Evolutionary conservation across 2,329 filamentous ascomycete species (phyloP).

Genomic region (Penicillium expansum): DNA sequence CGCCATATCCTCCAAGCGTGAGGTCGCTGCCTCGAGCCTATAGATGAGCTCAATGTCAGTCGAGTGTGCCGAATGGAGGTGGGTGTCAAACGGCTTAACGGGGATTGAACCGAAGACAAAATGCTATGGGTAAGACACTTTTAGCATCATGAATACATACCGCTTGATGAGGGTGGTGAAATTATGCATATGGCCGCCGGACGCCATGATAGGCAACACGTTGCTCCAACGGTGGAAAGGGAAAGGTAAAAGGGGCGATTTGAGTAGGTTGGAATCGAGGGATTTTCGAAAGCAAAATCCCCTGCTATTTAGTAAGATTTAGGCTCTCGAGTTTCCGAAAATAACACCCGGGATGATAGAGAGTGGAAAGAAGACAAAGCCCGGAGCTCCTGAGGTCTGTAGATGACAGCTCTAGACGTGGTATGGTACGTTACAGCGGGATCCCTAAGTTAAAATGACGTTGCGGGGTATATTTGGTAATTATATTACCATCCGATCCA

Average conservation of each 20-base stretch:
- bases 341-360: neutral
- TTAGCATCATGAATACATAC: conserved; percentile 53
- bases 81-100: neutral
- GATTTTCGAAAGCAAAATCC: neutral
- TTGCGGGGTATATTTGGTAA: conserved; percentile 17
- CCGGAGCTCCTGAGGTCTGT: conserved; percentile 20
- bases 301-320: neutral
- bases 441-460: conserved; percentile 6
- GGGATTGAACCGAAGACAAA: neutral
- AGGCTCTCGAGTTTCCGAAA: conserved; percentile 1
- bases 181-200: conserved; percentile 84
- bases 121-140: neutral
- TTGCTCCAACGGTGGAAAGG: conserved; percentile 15
- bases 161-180: conserved; percentile 96
- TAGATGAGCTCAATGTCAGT: conserved; percentile 48
- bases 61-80: neutral
- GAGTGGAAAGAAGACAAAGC: conserved; percentile 10
- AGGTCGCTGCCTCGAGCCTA: conserved; percentile 96
- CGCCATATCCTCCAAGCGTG: conserved; percentile 93
- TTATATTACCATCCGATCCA: conserved; percentile 15
- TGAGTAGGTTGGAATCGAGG: neutral
- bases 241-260: neutral
- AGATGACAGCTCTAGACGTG: conserved; percentile 17
- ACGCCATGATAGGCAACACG: conserved; percentile 56
- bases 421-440: conserved; percentile 11